phyloP scores from a whole-genome alignment of 768 basidiomycete genomes.

The Lactarius indigo region DNA sequence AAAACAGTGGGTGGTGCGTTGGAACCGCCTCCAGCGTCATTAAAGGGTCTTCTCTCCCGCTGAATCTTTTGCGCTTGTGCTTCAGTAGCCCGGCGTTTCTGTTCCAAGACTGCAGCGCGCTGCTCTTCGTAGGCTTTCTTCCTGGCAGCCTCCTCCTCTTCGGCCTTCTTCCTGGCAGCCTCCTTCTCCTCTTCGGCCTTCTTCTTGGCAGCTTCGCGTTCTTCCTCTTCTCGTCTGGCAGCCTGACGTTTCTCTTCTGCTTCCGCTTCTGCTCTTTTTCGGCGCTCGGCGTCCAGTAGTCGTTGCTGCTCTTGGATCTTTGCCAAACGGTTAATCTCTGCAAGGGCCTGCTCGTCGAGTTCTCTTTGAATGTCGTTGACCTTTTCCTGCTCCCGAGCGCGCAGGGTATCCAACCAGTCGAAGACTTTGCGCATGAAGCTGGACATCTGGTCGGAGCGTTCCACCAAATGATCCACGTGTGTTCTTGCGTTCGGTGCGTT shows the following conservation, averaged over 20 bases:
- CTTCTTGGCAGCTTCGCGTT: constrained; percentile 2
- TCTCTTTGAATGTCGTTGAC: background rate
- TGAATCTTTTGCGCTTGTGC: constrained; percentile 9
- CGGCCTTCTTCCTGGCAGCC: constrained; percentile 1
- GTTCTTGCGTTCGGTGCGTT: background rate
- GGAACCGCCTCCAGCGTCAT: background rate
- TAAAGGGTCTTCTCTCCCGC: constrained; percentile 6
- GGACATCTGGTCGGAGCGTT: constrained; percentile 13
- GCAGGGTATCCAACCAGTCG: constrained; percentile 6
- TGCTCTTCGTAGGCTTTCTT: constrained; percentile 4
- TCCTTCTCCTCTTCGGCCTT: constrained; percentile 8
- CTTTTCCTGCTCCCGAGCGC: constrained; percentile 4
- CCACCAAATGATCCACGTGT: background rate
- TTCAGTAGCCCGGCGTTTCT: background rate
- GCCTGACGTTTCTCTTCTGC: constrained; percentile 10
- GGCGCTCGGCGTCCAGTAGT: constrained; percentile 8
- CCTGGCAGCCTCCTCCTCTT: constrained; percentile 7
- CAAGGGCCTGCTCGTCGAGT: constrained; percentile 10
- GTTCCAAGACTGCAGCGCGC: constrained; percentile 15
- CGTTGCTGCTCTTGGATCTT: constrained; percentile 5
- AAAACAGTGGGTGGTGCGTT: background rate
- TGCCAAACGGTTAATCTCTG: background rate
- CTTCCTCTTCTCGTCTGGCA: constrained; percentile 11
- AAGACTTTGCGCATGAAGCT: constrained; percentile 5
- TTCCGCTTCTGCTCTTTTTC: constrained; percentile 7